Conservation (phyloP, 805 yeast species). For the Schwanniomyces pseudopolymorphus region DNA sequence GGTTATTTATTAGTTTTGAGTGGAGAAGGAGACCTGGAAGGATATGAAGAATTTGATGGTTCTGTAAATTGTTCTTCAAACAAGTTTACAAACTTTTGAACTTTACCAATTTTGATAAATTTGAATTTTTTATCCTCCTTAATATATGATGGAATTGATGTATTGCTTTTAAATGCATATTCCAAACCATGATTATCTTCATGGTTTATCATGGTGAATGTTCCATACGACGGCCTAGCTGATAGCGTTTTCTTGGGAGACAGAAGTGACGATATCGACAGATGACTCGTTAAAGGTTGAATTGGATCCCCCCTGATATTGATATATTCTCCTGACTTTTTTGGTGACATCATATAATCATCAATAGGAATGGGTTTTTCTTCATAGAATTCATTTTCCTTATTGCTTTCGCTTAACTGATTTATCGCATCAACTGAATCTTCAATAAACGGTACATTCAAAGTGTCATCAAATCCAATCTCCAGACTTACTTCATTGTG, state of each 20-base stretch:
- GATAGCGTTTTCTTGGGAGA: conserved; percentile 17
- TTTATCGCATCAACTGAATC: background rate
- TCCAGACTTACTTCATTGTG: conserved; percentile 23
- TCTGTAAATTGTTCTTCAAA: conserved; percentile 35
- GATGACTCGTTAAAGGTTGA: conserved; percentile 1
- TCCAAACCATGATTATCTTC: conserved; percentile 30
- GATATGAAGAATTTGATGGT: conserved; percentile 4
- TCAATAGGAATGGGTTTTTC: background rate
- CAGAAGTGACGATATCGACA: conserved; percentile 9
- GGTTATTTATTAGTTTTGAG: background rate
- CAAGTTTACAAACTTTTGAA: conserved; percentile 43
- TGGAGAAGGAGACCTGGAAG: conserved; percentile 9
- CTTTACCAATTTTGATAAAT: conserved; percentile 46
- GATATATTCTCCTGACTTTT: background rate
- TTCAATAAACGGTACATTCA: background rate
- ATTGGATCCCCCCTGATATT: background rate
- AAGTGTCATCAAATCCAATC: background rate
- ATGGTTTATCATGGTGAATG: conserved; percentile 23
- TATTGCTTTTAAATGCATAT: conserved; percentile 26
- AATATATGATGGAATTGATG: conserved; percentile 35
- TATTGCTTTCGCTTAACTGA: background rate
- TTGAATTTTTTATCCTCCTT: conserved; percentile 43
- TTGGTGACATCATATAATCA: background rate
- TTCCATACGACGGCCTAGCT: conserved; percentile 16
- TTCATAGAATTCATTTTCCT: background rate